These are phyloP conservation scores for Nemania sp. DNA, from an alignment of 2,329 filamentous ascomycete species.

Conservation along the genomic window DNA sequence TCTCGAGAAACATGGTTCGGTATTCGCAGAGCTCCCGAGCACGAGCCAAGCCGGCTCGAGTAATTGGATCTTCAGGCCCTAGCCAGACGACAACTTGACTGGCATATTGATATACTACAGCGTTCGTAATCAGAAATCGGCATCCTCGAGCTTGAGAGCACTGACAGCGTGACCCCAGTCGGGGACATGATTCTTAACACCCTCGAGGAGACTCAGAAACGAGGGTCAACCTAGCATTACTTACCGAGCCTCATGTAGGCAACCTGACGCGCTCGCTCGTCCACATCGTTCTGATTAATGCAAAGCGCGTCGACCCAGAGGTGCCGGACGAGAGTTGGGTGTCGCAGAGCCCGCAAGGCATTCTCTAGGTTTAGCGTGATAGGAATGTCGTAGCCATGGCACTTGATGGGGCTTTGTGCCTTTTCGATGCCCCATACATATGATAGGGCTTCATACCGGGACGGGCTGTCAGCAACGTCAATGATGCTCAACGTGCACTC, in stretches of 20 bases:
- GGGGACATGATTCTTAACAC: background rate
- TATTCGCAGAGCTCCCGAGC: constrained; percentile 14
- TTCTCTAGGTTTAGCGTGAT: constrained; percentile 3
- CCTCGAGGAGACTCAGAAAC: background rate
- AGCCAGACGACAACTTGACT: constrained; percentile 11
- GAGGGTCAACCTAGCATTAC: background rate
- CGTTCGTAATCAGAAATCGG: background rate
- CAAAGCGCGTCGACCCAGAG: constrained; percentile 7
- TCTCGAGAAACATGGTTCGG: background rate
- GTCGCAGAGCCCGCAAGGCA: constrained; percentile 2
- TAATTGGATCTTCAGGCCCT: background rate
- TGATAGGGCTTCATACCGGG: constrained; percentile 8
- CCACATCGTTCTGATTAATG: constrained; percentile 8
- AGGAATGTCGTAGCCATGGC: background rate
- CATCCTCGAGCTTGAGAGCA: background rate
- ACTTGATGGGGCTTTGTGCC: background rate
- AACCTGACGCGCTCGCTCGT: constrained; percentile 6
- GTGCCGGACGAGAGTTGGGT: background rate
- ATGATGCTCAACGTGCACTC: constrained; percentile 5
- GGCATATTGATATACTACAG: constrained; percentile 7
- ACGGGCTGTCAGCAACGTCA: constrained; percentile 5
- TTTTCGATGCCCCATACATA: constrained; percentile 9
- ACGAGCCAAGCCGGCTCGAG: background rate
- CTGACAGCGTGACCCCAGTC: no score
- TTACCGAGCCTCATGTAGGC: constrained; percentile 9